These are phyloP conservation scores for Paracoccidioides lutzii DNA, from an alignment of 2,329 filamentous ascomycete genomes.

Conservation along the genomic window DNA sequence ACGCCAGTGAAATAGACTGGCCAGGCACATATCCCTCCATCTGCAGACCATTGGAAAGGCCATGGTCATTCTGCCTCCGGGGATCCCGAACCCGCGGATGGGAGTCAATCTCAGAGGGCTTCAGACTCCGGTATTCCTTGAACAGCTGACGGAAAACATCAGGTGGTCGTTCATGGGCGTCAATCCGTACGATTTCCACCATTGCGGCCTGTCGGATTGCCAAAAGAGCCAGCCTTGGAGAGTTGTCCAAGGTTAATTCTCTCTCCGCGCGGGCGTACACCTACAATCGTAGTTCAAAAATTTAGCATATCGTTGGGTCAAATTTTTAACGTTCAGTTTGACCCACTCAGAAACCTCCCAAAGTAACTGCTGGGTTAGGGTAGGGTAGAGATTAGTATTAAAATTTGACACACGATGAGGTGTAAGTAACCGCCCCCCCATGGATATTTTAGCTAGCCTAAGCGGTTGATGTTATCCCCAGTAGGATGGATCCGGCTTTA, in stretches of 20 bases:
- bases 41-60: conserved; percentile 17
- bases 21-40: conserved; percentile 19
- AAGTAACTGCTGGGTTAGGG: no score
- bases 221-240: neutral
- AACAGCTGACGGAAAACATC: conserved; percentile 56
- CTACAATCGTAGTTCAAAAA: no score
- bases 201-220: conserved; percentile 11
- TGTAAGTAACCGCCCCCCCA: no score
- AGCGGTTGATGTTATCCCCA: neutral
- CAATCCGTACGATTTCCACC: conserved; percentile 37
- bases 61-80: conserved; percentile 24
- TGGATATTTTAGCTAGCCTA: no score
- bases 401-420: no score
- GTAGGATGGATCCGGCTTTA: neutral
- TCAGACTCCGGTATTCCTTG: conserved; percentile 58
- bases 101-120: conserved; percentile 38
- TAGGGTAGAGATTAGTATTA: no score
- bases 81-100: conserved; percentile 48
- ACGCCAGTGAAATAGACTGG: conserved; percentile 19
- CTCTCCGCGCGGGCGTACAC: no score
- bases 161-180: conserved; percentile 69
- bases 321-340: no score
- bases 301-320: no score
- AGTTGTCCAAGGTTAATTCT: no score
- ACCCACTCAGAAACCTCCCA: no score